Conservation (phyloP, 371 early-diverging fungal genomes). For the Sporodiniella umbellata region DNA sequence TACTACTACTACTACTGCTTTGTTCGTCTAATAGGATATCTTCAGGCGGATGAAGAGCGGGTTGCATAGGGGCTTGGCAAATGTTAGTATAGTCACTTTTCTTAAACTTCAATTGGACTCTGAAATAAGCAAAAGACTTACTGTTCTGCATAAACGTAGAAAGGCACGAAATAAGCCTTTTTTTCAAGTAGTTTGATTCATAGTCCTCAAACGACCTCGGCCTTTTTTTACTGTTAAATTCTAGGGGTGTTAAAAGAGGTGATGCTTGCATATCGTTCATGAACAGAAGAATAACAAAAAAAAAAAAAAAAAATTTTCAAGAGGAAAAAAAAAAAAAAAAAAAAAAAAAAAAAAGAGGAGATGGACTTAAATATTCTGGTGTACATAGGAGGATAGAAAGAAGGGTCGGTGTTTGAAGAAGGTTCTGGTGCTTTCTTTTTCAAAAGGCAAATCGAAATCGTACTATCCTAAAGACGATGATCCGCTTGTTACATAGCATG, state of each 20-base stretch:
- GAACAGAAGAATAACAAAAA: not conserved
- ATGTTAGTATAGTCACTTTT: too few relatives aligned
- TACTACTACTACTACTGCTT: too few relatives aligned
- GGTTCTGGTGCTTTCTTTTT: not conserved
- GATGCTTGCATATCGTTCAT: slow-evolving; percentile 8
- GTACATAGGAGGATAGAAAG: too few relatives aligned
- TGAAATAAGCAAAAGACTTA: too few relatives aligned
- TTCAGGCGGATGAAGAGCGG: too few relatives aligned
- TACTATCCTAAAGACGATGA: too few relatives aligned
- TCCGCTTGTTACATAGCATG: too few relatives aligned
- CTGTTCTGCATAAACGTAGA: not conserved
- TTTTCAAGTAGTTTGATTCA: slow-evolving; percentile 17
- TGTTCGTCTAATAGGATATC: too few relatives aligned
- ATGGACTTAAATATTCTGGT: not conserved
- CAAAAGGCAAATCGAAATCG: slow-evolving; percentile 32
- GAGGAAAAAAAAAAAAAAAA: not conserved
- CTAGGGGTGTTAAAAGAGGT: slow-evolving; percentile 15
- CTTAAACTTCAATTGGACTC: too few relatives aligned
- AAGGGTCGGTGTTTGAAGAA: not conserved
- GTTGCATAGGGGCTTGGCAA: too few relatives aligned
- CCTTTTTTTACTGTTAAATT: slow-evolving; percentile 14
- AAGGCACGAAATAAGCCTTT: slow-evolving; percentile 13
- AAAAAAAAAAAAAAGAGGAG: not conserved
- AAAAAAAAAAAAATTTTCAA: not conserved
- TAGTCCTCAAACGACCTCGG: slow-evolving; percentile 13